Conservation (phyloP, 257 asterid species). For the Cordia subcordata region DNA sequence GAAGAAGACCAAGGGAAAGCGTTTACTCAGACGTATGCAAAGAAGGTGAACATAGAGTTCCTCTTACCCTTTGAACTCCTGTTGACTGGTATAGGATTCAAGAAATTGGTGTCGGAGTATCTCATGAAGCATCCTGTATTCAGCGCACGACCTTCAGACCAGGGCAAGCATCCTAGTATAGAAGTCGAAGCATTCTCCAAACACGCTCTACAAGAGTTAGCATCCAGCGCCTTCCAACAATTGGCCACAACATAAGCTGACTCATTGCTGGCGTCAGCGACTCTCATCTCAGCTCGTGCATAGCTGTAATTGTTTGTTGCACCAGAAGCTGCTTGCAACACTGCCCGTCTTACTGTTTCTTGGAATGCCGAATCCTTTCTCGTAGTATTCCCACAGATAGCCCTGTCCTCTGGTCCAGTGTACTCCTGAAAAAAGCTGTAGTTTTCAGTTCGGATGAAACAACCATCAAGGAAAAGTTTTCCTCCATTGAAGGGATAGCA, state of each 20-base stretch:
- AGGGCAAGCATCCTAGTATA: constrained; percentile 13
- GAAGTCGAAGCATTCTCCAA: constrained; percentile 12
- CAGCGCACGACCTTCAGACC: constrained; percentile 21
- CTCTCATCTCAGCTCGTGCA: constrained; percentile 11
- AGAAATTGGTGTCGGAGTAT: constrained; percentile 21
- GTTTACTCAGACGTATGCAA: background rate
- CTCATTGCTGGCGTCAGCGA: constrained; percentile 8
- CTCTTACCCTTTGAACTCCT: constrained; percentile 9
- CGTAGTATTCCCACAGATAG: constrained; percentile 19
- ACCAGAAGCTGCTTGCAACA: constrained; percentile 4
- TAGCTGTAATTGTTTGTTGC: constrained; percentile 7
- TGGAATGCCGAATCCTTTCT: constrained; percentile 13
- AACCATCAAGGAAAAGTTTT: constrained; percentile 20
- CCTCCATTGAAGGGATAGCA: constrained; percentile 22
- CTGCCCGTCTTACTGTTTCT: constrained; percentile 5
- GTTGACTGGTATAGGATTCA: background rate
- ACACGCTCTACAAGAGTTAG: constrained; percentile 2
- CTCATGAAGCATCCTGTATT: constrained; percentile 26
- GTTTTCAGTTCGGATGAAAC: constrained; percentile 16
- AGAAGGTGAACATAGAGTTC: background rate
- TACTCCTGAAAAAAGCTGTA: constrained; percentile 15
- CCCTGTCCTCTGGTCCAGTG: constrained; percentile 12
- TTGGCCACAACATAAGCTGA: constrained; percentile 16
- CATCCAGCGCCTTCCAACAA: constrained; percentile 20
- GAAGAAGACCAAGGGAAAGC: background rate